Conservation (phyloP, 352 stramenopile genomes). For the Globisporangium nunn region DNA sequence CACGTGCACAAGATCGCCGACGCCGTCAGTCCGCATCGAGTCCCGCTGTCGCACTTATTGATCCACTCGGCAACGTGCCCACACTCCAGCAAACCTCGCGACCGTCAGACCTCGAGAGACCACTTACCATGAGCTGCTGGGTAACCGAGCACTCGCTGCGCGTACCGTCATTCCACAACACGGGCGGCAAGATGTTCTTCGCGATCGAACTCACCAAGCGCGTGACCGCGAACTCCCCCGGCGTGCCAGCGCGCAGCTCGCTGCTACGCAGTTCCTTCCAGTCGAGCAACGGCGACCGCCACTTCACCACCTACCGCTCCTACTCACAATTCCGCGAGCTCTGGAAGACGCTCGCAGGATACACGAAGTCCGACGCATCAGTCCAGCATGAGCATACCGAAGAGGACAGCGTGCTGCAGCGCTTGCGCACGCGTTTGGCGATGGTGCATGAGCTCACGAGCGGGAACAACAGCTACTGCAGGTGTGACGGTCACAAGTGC, state of each 20-base stretch:
- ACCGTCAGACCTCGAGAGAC: background rate
- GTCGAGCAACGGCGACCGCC: constrained; percentile 13
- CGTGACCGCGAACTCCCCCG: constrained; percentile 22
- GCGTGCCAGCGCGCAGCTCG: constrained; percentile 17
- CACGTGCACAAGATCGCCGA: background rate
- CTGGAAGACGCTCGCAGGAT: constrained; percentile 29
- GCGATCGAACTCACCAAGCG: constrained; percentile 16
- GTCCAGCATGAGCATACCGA: background rate
- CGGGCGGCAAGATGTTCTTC: constrained; percentile 18
- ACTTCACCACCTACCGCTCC: constrained; percentile 30
- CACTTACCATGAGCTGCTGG: constrained; percentile 13
- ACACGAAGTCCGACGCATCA: background rate
- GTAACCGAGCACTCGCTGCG: constrained; percentile 14
- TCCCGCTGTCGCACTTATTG: background rate
- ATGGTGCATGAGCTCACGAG: background rate
- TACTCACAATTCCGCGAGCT: constrained; percentile 60
- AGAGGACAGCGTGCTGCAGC: constrained; percentile 5
- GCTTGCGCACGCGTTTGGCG: constrained; percentile 5
- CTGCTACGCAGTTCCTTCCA: constrained; percentile 12
- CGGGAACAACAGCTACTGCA: constrained; percentile 17
- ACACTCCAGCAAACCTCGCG: too few relatives aligned
- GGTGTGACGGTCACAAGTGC: constrained; percentile 28
- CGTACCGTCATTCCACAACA: constrained; percentile 18
- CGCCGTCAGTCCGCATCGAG: background rate
- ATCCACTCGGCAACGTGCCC: background rate